Conservation (phyloP, 1,284 basidiomycete species). For the Mrakiaceae sp. region DNA sequence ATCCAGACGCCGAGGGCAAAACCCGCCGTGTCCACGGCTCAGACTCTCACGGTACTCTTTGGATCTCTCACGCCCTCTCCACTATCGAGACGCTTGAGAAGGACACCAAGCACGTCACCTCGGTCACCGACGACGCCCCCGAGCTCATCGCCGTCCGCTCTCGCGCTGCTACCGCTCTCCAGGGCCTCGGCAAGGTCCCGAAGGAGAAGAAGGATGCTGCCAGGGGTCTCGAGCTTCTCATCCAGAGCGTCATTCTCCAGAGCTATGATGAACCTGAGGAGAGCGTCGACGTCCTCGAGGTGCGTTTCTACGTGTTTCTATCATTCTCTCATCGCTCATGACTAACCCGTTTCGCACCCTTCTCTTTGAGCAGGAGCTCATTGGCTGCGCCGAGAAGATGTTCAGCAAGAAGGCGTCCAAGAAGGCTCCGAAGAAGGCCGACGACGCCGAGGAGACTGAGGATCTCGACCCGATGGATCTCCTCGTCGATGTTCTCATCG, state of each 20-base stretch:
- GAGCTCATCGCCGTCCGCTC: slow-evolving; percentile 43
- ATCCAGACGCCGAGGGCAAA: slow-evolving; percentile 34
- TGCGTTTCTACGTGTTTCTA: slow-evolving; percentile 27
- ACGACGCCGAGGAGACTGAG: slow-evolving; percentile 34
- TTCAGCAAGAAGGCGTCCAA: slow-evolving; percentile 38
- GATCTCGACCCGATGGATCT: slow-evolving; percentile 60
- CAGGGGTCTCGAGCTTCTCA: slow-evolving; percentile 55
- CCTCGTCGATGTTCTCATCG: slow-evolving; percentile 77
- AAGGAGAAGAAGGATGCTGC: slow-evolving; percentile 42
- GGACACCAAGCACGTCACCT: slow-evolving; percentile 58
- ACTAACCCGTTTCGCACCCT: not conserved
- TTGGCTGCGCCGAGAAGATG: slow-evolving; percentile 23
- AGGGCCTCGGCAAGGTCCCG: slow-evolving; percentile 37
- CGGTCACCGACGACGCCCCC: slow-evolving; percentile 47
- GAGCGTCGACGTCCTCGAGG: slow-evolving; percentile 52
- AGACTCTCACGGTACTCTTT: slow-evolving; percentile 61
- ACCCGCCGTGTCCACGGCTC: slow-evolving; percentile 47
- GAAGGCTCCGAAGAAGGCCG: slow-evolving; percentile 26
- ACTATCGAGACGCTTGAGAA: slow-evolving; percentile 48
- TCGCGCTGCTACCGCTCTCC: slow-evolving; percentile 42
- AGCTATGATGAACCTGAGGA: slow-evolving; percentile 54
- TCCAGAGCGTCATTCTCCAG: slow-evolving; percentile 56
- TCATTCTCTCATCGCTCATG: slow-evolving; percentile 8
- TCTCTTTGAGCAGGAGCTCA: slow-evolving; percentile 19
- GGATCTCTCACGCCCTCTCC: slow-evolving; percentile 59